A percentile compares a stretch with the other conserved stretches of the same genome.
phyloP scores from a whole-genome alignment of 176 grass and related monocot species.

The Aegilops bicornis region DNA sequence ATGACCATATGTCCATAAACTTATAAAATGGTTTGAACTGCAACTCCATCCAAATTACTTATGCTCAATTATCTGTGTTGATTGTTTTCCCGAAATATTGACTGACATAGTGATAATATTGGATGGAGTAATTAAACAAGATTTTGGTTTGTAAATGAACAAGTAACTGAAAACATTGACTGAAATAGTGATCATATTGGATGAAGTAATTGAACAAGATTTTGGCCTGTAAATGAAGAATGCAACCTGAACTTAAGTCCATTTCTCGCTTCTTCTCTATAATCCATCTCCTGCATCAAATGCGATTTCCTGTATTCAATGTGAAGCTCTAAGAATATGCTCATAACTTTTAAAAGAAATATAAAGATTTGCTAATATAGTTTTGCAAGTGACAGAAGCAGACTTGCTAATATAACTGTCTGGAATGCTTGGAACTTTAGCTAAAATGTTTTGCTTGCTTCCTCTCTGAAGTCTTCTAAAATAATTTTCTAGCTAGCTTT shows the following conservation, averaged over 20 bases:
- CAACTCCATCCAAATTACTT: too few species aligned
- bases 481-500: conserved; percentile 7
- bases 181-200: conserved; percentile 19
- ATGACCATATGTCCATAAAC: not conserved
- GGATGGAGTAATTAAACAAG: not conserved
- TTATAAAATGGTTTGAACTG: not conserved
- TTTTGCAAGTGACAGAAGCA: conserved; percentile 8
- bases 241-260: conserved; percentile 86
- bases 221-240: conserved; percentile 29
- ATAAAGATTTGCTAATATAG: not conserved
- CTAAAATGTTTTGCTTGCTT: not conserved
- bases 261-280: conserved; percentile 93
- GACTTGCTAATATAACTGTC: not conserved
- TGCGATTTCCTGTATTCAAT: conserved; percentile 99
- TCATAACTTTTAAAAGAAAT: conserved; percentile 20
- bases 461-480: not conserved
- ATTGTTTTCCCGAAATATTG: not conserved
- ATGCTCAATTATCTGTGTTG: too few species aligned
- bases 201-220: not conserved
- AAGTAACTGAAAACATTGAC: not conserved
- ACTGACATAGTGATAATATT: conserved; percentile 20
- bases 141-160: not conserved
- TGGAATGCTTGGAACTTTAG: not conserved
- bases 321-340: conserved; percentile 81
- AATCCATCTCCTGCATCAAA: conserved; percentile 99